Conservation (phyloP, 2,329 filamentous ascomycete genomes). For the Exophiala xenobiotica region DNA sequence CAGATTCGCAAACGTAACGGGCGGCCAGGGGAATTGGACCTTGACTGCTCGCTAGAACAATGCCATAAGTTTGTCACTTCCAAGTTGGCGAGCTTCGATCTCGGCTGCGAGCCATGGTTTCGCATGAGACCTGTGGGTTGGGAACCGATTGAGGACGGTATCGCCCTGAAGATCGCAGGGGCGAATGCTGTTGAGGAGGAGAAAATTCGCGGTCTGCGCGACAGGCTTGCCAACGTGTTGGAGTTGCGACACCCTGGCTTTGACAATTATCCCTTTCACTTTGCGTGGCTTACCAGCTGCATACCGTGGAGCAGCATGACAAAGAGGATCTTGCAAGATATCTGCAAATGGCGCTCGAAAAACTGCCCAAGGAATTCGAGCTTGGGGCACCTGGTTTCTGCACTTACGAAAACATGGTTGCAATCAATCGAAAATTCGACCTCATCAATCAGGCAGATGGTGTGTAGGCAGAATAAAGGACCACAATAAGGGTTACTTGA, state of each 20-base stretch:
- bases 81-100: slow-evolving; percentile 1
- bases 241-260: background rate
- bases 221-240: slow-evolving; percentile 3
- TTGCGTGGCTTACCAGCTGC: background rate
- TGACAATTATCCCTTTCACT: background rate
- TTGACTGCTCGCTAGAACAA: slow-evolving; percentile 1
- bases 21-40: slow-evolving; percentile 5
- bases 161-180: slow-evolving; percentile 7
- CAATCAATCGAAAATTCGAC: slow-evolving; percentile 1
- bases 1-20: slow-evolving; percentile 7
- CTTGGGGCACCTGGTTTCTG: slow-evolving; percentile 1
- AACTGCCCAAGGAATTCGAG: background rate
- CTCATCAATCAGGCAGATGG: slow-evolving; percentile 2
- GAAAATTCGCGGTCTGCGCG: slow-evolving; percentile 5
- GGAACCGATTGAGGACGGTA: slow-evolving; percentile 7
- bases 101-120: slow-evolving; percentile 5
- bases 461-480: too few relatives aligned
- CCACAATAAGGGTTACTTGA: background rate
- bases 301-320: background rate
- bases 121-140: slow-evolving; percentile 2
- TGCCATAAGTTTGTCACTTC: background rate
- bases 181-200: slow-evolving; percentile 2
- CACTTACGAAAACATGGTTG: slow-evolving; percentile 1
- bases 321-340: background rate
- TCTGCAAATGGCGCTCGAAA: background rate